Evolutionary conservation across 2,329 filamentous ascomycete genomes (phyloP).

Genomic region (Stagonosporopsis rhizophila): DNA sequence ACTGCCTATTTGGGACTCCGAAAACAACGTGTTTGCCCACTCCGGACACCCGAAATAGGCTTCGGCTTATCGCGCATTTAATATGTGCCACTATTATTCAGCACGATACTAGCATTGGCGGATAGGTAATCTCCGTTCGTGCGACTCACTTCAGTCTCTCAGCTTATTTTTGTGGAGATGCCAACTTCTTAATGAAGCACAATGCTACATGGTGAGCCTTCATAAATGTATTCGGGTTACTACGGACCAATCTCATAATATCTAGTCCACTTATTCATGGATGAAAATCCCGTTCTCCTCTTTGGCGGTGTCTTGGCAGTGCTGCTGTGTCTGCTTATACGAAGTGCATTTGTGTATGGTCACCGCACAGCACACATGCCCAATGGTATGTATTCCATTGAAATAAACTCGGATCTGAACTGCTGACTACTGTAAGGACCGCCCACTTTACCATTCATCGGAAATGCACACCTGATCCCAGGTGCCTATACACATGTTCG

Average conservation of each 20-base stretch:
- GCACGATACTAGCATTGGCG: not conserved
- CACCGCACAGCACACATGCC: constrained; percentile 3
- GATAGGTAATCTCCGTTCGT: not conserved
- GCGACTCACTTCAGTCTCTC: not conserved
- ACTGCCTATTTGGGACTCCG: not conserved
- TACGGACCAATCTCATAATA: not conserved
- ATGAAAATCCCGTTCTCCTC: not conserved
- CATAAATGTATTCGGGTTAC: not conserved
- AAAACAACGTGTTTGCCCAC: not conserved
- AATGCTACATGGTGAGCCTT: not conserved
- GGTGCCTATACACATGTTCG: constrained; percentile 10
- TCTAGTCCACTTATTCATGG: not conserved
- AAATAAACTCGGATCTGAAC: not conserved
- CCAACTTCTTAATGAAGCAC: not conserved
- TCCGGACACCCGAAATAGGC: not conserved
- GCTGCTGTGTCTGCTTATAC: constrained; percentile 1
- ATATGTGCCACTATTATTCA: not conserved
- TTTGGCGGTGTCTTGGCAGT: not conserved
- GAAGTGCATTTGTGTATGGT: constrained; percentile 2
- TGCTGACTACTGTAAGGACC: constrained; percentile 1
- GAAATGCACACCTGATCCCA: constrained; percentile 17
- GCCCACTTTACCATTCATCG: constrained; percentile 10
- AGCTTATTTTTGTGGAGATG: not conserved
- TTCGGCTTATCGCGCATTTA: not conserved
- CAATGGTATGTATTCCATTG: not conserved